Conservation (phyloP, 2,329 filamentous ascomycete genomes). For the Spiromastix sp. region DNA sequence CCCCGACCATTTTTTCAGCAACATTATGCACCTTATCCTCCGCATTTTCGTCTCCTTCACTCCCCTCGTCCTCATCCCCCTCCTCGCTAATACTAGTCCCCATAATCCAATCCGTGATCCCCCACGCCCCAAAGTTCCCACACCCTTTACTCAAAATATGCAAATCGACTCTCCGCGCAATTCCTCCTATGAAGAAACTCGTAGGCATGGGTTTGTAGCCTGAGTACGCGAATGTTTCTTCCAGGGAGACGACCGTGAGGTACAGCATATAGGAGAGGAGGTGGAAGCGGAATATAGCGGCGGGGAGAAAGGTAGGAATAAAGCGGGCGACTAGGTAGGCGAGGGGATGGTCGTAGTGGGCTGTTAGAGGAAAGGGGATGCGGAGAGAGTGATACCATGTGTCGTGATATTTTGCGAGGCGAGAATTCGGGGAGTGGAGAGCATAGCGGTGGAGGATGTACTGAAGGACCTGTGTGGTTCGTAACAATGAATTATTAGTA, state of each 20-base stretch:
- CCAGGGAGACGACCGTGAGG: conserved; percentile 44
- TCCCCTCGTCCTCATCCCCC: conserved; percentile 40
- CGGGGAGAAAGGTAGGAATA: conserved; percentile 47
- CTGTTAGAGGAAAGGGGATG: conserved; percentile 46
- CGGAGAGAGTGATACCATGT: conserved; percentile 47
- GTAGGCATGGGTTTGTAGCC: conserved; percentile 50
- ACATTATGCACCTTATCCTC: conserved; percentile 22
- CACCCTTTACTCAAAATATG: conserved; percentile 41
- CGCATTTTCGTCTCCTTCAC: conserved; percentile 26
- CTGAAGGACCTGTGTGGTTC: conserved; percentile 45
- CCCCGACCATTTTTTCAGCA: conserved; percentile 21
- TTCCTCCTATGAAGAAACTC: conserved; percentile 47
- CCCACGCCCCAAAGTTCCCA: conserved; percentile 37
- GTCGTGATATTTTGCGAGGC: conserved; percentile 43
- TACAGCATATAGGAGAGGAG: conserved; percentile 50
- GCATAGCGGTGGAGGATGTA: conserved; percentile 66
- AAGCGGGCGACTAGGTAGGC: conserved; percentile 45
- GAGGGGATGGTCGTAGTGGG: conserved; percentile 51
- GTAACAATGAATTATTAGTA: conserved; percentile 13
- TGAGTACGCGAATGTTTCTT: conserved; percentile 50
- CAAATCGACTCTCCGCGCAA: conserved; percentile 46
- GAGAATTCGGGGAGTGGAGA: conserved; percentile 50
- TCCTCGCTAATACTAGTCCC: conserved; percentile 33
- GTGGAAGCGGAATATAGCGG: conserved; percentile 48
- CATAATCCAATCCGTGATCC: conserved; percentile 35